Evolutionary conservation across 176 grass and related monocot genomes (phyloP).

Genomic region (Bonia amplexicaulis): DNA sequence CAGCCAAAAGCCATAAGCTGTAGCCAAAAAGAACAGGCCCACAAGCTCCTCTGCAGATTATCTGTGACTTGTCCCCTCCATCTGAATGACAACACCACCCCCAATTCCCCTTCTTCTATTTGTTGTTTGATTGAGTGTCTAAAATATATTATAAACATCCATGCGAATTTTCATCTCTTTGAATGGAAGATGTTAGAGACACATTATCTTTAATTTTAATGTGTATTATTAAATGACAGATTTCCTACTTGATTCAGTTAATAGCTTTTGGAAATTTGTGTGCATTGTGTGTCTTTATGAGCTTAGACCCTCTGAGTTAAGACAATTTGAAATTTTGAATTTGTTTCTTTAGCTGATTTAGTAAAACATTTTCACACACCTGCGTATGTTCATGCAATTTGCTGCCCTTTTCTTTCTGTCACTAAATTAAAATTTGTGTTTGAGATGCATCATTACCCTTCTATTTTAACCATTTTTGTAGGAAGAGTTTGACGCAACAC

Average conservation of each 20-base stretch:
- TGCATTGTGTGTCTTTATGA: background rate
- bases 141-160: background rate
- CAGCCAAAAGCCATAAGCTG: too few relatives aligned
- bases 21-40: too few relatives aligned
- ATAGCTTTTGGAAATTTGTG: background rate
- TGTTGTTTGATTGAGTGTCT: background rate
- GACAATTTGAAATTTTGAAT: background rate
- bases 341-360: background rate
- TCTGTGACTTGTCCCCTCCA: too few relatives aligned
- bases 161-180: background rate
- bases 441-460: conserved; percentile 9
- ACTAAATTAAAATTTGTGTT: conserved; percentile 3
- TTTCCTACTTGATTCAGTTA: background rate
- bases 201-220: background rate
- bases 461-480: conserved; percentile 28
- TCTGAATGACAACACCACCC: too few relatives aligned
- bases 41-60: background rate
- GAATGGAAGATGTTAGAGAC: background rate
- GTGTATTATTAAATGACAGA: background rate
- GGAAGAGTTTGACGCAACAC: conserved; percentile 95
- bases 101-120: too few relatives aligned
- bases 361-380: background rate
- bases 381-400: background rate
- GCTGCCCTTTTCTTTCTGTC: background rate
- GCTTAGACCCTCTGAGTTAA: background rate